Evolutionary conservation across 441 rosid species (phyloP).

Genomic region (Lagerstroemia fauriei): DNA sequence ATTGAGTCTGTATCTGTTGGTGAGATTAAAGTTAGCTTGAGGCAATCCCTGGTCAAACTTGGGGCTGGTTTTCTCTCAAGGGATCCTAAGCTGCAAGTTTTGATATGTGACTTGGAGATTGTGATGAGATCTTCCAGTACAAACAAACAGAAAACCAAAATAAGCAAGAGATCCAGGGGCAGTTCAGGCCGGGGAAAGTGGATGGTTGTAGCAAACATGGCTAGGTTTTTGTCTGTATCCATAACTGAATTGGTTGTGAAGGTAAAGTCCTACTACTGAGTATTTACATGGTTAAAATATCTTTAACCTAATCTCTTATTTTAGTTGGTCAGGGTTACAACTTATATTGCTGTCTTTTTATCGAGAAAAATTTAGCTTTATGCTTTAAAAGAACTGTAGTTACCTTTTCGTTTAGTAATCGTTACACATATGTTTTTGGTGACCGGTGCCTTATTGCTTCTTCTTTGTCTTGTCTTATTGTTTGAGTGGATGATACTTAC

Average conservation of each 20-base stretch:
- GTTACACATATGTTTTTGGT: neutral
- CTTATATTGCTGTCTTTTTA: neutral
- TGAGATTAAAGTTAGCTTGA: conserved; percentile 82
- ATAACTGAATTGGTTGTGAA: conserved; percentile 75
- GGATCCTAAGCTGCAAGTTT: conserved; percentile 87
- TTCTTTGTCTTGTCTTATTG: neutral
- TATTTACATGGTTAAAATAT: neutral
- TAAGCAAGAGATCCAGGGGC: conserved; percentile 45
- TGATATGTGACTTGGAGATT: conserved; percentile 79
- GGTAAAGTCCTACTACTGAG: conserved; percentile 40
- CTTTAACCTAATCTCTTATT: neutral
- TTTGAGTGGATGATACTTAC: conserved; percentile 13
- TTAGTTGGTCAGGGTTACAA: neutral
- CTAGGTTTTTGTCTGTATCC: conserved; percentile 87
- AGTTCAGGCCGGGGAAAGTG: conserved; percentile 83
- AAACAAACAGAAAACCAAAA: conserved; percentile 52
- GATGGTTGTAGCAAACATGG: conserved; percentile 85
- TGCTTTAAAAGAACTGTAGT: neutral
- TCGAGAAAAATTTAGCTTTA: neutral
- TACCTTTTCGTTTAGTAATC: neutral
- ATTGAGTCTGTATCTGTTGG: conserved; percentile 86
- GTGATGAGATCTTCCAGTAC: conserved; percentile 70
- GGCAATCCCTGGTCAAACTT: conserved; percentile 89
- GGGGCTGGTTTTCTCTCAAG: conserved; percentile 85
- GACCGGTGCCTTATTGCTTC: neutral